Conservation (phyloP, 1,284 basidiomycete species). For the Cryptococcus deneoformans region DNA sequence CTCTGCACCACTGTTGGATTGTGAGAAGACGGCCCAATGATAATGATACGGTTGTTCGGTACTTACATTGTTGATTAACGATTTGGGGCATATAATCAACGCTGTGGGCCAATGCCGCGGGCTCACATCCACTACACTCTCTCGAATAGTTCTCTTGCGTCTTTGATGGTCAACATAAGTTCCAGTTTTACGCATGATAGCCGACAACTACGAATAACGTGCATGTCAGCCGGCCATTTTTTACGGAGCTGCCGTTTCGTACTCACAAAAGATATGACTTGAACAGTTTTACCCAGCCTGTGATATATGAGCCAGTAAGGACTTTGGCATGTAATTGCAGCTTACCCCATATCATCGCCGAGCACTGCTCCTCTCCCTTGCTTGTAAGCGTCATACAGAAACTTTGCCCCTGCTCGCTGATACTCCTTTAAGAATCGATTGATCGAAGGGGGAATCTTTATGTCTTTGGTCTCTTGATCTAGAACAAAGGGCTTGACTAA, state of each 20-base stretch:
- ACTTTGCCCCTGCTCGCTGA: slow-evolving; percentile 51
- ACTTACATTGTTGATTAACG: slow-evolving; percentile 49
- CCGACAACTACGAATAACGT: slow-evolving; percentile 41
- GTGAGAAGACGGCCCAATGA: not conserved
- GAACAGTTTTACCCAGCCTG: slow-evolving; percentile 51
- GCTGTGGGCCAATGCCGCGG: slow-evolving; percentile 44
- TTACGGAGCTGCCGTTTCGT: not conserved
- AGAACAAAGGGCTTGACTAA: slow-evolving; percentile 24
- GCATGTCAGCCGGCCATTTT: not conserved
- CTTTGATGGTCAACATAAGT: slow-evolving; percentile 36
- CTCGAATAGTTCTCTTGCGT: slow-evolving; percentile 28
- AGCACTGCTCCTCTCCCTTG: slow-evolving; percentile 49
- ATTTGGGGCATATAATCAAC: slow-evolving; percentile 47
- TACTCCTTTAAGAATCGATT: slow-evolving; percentile 54
- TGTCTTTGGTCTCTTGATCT: slow-evolving; percentile 19
- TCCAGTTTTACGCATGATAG: slow-evolving; percentile 54
- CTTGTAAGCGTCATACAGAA: slow-evolving; percentile 51
- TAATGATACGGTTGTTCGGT: not conserved
- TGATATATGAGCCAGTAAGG: not conserved
- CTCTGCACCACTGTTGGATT: slow-evolving; percentile 49
- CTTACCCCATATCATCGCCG: slow-evolving; percentile 55
- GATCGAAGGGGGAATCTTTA: slow-evolving; percentile 49
- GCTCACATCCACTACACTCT: slow-evolving; percentile 7
- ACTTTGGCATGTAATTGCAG: not conserved
- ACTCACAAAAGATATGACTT: slow-evolving; percentile 46